These are phyloP conservation scores for Salisapilia sapeloensis DNA, from an alignment of 352 stramenopile species.

Conservation along the genomic window DNA sequence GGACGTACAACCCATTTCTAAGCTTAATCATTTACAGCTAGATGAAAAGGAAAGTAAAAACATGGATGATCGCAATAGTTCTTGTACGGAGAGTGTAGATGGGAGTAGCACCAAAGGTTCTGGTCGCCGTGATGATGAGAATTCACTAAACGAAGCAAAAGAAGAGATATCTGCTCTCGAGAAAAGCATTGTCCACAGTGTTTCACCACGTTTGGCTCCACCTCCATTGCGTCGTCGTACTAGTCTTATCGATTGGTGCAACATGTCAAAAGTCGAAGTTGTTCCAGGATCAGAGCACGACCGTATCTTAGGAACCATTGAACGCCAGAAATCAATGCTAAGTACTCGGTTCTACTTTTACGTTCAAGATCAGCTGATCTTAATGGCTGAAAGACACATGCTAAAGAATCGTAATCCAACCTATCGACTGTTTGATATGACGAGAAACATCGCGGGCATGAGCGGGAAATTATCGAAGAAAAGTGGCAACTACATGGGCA, in stretches of 20 bases:
- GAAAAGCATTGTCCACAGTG: no score
- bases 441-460: conserved; percentile 19
- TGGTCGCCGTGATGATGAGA: no score
- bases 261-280: conserved; percentile 62
- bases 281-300: conserved; percentile 40
- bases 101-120: no score
- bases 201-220: no score
- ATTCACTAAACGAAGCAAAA: no score
- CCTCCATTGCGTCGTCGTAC: no score
- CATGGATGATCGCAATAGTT: no score
- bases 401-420: conserved; percentile 64
- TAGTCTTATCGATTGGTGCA: conserved; percentile 12
- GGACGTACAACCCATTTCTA: no score
- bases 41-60: no score
- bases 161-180: no score
- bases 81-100: no score
- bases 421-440: conserved; percentile 81
- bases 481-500: conserved; percentile 81
- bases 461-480: conserved; percentile 63
- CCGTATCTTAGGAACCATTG: conserved; percentile 20
- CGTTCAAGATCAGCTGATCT: conserved; percentile 32
- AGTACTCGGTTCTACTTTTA: conserved; percentile 47
- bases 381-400: conserved; percentile 43
- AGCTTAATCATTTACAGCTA: no score
- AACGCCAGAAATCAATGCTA: conserved; percentile 34